Evolutionary conservation across 2,329 filamentous ascomycete species (phyloP).

Genomic region (Penicillium sp.): DNA sequence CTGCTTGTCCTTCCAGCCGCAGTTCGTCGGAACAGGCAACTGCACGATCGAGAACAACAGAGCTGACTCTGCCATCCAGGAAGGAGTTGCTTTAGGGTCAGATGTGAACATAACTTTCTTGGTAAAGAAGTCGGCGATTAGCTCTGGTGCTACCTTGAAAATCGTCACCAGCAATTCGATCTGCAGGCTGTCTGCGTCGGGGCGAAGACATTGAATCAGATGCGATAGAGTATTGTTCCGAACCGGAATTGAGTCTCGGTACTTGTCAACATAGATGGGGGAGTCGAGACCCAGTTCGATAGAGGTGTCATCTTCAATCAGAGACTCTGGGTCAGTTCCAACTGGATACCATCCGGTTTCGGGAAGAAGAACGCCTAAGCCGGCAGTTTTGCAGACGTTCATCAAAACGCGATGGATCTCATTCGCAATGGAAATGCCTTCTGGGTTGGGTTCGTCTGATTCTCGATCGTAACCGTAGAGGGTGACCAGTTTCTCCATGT

Average conservation of each 20-base stretch:
- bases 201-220: constrained; percentile 75
- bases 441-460: constrained; percentile 45
- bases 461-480: constrained; percentile 61
- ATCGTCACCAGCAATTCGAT: constrained; percentile 78
- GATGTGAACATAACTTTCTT: constrained; percentile 78
- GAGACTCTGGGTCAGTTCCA: constrained; percentile 60
- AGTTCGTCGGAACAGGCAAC: constrained; percentile 69
- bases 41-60: constrained; percentile 81
- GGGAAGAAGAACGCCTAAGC: constrained; percentile 71
- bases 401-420: constrained; percentile 74
- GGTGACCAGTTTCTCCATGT: constrained; percentile 69
- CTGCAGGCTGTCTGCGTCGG: constrained; percentile 79
- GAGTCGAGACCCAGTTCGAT: constrained; percentile 69
- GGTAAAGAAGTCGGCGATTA: constrained; percentile 83
- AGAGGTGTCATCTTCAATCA: constrained; percentile 47
- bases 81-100: constrained; percentile 87
- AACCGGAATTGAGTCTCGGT: constrained; percentile 66
- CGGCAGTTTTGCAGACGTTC: constrained; percentile 70
- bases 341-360: constrained; percentile 84
- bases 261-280: constrained; percentile 69
- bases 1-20: constrained; percentile 66
- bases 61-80: constrained; percentile 91
- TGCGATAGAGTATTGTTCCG: constrained; percentile 77
- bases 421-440: constrained; percentile 60
- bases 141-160: constrained; percentile 78